Evolutionary conservation across 1,284 basidiomycete genomes (phyloP), one percentile per base, ranked within the genome.

Genomic region (Chalciporus sp.): DNA sequence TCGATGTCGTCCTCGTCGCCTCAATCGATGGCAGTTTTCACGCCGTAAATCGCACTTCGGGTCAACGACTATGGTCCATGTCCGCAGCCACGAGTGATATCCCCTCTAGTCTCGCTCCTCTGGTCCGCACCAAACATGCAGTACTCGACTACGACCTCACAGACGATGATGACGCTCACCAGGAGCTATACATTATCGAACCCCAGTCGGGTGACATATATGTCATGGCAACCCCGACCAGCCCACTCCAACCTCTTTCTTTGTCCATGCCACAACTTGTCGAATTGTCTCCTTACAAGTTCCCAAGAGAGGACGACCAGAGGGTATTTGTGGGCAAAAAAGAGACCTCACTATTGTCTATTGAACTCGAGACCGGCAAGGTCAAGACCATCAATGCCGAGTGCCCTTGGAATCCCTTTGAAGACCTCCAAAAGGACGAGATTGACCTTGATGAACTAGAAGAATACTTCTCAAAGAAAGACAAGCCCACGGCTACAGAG

Each of bases 21-120:
- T 91, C 91, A 8, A 84, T 95, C n/a, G 94, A 96, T 70, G 94
- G 94, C 23, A 89, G 86, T 56, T 86, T 96, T 44, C 92, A 94
- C 74, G 94, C 91, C 0, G 75, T 96, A 57, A 91, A 94, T 67
- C 78, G 94, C 53, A 83, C 86, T 0, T 86, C 86, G 0, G 94
- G 94, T 1, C 80, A 81, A 16, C 75, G 80, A 4, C 74, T 93
- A 2, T 94, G 92, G 92, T 92, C 92, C 50, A 89, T 92, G 84
- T 79, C 86, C 20, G 79, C 85, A 7, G 75, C 80, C 33, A 66
- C 76, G 28, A 74, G 73, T 14, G 73, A 76, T 42, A 68, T 74
- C 12, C 83, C 84, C 0, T 73, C 82, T 20, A 76, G 82, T 7
- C 76, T 90, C 19, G 77, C 79, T 0, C 88, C 90, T 3, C 85